Percentiles rank a stretch among this genome's conserved stretches.
These are phyloP conservation scores for Lichenothelia convexa DNA, from an alignment of 495 filamentous ascomycete genomes.

Conservation along the genomic window DNA sequence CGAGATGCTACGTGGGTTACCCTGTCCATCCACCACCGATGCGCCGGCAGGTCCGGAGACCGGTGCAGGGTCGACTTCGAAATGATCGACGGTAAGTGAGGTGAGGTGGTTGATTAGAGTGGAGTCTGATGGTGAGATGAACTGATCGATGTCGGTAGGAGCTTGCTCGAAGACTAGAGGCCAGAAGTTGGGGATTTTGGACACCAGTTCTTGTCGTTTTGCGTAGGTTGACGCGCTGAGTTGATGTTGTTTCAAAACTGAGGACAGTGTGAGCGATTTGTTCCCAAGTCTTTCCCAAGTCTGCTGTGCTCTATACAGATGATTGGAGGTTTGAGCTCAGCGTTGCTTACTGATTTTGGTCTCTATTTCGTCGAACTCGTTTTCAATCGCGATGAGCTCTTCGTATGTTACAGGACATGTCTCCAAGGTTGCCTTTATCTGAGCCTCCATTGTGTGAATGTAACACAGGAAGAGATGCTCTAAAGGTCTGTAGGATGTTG, in stretches of 20 bases:
- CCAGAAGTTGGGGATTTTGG: slow-evolving; percentile 72
- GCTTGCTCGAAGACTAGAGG: slow-evolving; percentile 68
- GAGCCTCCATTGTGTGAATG: no score
- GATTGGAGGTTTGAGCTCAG: not conserved
- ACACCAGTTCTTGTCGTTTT: slow-evolving; percentile 47
- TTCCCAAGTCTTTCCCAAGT: not conserved
- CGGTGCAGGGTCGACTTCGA: slow-evolving; percentile 43
- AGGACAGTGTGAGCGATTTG: not conserved
- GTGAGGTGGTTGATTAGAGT: slow-evolving; percentile 43
- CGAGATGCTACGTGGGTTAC: slow-evolving; percentile 45
- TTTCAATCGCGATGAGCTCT: slow-evolving; percentile 21
- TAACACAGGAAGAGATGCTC: no score
- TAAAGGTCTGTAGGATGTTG: no score
- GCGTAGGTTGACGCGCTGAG: slow-evolving; percentile 41
- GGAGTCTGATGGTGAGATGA: slow-evolving; percentile 62
- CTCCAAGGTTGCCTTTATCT: no score
- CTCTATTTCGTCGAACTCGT: slow-evolving; percentile 51
- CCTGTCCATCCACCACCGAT: slow-evolving; percentile 25
- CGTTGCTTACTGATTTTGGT: slow-evolving; percentile 43
- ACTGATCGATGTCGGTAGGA: slow-evolving; percentile 65
- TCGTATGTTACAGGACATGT: slow-evolving; percentile 14
- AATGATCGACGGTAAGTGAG: slow-evolving; percentile 48
- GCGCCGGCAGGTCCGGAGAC: no score
- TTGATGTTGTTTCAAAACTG: slow-evolving; percentile 38
- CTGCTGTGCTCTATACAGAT: not conserved